phyloP scores from a whole-genome alignment of 2,329 filamentous ascomycete genomes.

The Colletotrichum tabaci region DNA sequence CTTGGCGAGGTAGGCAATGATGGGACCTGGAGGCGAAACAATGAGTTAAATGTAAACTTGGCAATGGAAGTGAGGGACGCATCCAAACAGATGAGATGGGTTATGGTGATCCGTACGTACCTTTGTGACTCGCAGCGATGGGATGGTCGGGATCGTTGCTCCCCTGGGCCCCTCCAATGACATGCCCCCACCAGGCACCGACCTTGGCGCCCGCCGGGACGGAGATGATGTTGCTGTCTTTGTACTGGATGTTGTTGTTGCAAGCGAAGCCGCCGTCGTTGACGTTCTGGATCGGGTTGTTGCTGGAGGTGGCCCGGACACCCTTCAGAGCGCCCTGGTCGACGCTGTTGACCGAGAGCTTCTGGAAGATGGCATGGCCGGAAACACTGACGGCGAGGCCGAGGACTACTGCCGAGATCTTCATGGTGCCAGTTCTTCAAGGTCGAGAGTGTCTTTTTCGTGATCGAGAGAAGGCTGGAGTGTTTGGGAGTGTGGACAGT shows the following conservation, averaged over 20 bases:
- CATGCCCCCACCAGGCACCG: conserved; percentile 64
- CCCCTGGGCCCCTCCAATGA: conserved; percentile 64
- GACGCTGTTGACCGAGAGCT: conserved; percentile 62
- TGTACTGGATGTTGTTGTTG: conserved; percentile 57
- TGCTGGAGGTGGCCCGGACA: conserved; percentile 63
- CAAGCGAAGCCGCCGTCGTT: conserved; percentile 62
- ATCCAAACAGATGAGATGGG: background rate
- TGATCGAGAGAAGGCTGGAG: too few species aligned
- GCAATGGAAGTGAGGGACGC: background rate
- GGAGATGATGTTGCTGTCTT: conserved; percentile 57
- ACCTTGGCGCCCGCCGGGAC: conserved; percentile 64
- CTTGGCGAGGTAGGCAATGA: conserved; percentile 64
- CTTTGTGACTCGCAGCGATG: conserved; percentile 64
- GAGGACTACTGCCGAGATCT: conserved; percentile 29
- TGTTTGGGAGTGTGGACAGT: too few species aligned
- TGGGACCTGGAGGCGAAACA: conserved; percentile 54
- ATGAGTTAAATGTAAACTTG: background rate
- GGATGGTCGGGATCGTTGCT: conserved; percentile 62
- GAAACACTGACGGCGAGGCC: conserved; percentile 49
- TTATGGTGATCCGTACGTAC: conserved; percentile 43
- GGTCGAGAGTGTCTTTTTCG: too few species aligned
- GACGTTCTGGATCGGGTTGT: conserved; percentile 66
- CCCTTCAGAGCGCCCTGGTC: conserved; percentile 66
- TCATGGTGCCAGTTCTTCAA: conserved; percentile 31
- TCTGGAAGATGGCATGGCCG: conserved; percentile 60